phyloP scores from a whole-genome alignment of 1,284 basidiomycete genomes.

The Sutorius eximius region DNA sequence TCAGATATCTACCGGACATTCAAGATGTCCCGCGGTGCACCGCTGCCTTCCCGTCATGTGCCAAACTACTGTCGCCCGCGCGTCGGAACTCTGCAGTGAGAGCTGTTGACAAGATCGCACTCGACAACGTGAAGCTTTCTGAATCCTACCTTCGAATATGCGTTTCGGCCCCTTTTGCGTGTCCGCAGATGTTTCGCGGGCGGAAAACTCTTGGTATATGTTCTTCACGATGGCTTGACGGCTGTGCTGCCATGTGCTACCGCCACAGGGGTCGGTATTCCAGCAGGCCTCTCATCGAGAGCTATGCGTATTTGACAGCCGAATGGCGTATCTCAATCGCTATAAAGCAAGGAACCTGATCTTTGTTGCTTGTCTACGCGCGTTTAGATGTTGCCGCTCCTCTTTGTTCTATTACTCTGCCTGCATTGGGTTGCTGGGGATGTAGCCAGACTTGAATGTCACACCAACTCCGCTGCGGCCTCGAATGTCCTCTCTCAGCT shows the following conservation, averaged over 20 bases:
- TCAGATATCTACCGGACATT: no score
- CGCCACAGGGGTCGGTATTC: not conserved
- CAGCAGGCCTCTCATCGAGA: no score
- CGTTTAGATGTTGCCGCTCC: constrained; percentile 11
- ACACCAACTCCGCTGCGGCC: constrained; percentile 2
- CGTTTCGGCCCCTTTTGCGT: not conserved
- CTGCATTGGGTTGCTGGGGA: constrained; percentile 8
- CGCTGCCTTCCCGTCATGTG: no score
- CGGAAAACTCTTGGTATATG: not conserved
- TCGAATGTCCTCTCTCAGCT: constrained; percentile 15
- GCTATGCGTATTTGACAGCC: not conserved
- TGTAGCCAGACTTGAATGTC: not conserved
- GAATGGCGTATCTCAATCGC: not conserved
- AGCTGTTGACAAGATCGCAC: no score
- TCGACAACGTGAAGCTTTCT: not conserved
- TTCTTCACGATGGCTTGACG: not conserved
- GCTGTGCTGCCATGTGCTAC: not conserved
- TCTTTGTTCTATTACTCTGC: constrained; percentile 3
- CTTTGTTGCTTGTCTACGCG: not conserved
- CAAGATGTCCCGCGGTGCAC: no score
- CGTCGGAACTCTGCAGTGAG: no score
- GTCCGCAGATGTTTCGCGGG: not conserved
- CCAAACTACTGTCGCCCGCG: no score
- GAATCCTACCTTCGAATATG: no score
- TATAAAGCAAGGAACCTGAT: constrained; percentile 5